Evolutionary conservation across 805 yeast genomes (phyloP).

Genomic region (Priceomyces haplophilus): DNA sequence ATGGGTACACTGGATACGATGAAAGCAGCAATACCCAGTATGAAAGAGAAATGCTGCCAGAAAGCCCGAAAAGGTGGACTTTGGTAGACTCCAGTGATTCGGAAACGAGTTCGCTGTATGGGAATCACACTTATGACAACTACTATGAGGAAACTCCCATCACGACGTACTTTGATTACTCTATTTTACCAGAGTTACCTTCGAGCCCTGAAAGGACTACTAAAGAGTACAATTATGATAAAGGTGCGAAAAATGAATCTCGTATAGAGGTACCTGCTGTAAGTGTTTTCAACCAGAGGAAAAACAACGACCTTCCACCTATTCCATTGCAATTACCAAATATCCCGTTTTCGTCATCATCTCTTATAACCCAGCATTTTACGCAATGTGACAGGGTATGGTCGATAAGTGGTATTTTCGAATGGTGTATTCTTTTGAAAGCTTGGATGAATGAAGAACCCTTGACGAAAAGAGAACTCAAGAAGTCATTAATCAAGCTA

Average conservation of each 20-base stretch:
- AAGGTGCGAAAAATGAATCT: neutral
- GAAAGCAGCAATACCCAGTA: neutral
- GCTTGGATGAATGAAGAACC: slow-evolving; percentile 53
- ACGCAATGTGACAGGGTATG: slow-evolving; percentile 45
- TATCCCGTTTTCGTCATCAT: slow-evolving; percentile 53
- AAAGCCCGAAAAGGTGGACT: slow-evolving; percentile 5
- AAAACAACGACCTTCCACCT: slow-evolving; percentile 36
- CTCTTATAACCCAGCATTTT: slow-evolving; percentile 48
- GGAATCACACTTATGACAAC: slow-evolving; percentile 4
- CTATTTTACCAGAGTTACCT: slow-evolving; percentile 34
- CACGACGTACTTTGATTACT: slow-evolving; percentile 30
- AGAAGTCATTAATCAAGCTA: slow-evolving; percentile 49
- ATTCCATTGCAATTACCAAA: slow-evolving; percentile 50
- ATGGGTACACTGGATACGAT: slow-evolving; percentile 1
- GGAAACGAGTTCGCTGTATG: slow-evolving; percentile 7
- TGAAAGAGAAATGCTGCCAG: slow-evolving; percentile 2
- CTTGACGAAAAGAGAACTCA: slow-evolving; percentile 51
- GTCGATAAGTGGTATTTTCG: slow-evolving; percentile 47
- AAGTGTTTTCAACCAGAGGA: slow-evolving; percentile 9
- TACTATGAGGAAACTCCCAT: slow-evolving; percentile 18
- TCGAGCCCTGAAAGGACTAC: slow-evolving; percentile 7
- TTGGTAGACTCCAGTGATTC: slow-evolving; percentile 8
- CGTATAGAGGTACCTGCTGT: neutral
- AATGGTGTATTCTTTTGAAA: slow-evolving; percentile 52
- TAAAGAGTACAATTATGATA: neutral